Evolutionary conservation across 306 rosid genomes (phyloP).

Genomic region (Quercus ilex): DNA sequence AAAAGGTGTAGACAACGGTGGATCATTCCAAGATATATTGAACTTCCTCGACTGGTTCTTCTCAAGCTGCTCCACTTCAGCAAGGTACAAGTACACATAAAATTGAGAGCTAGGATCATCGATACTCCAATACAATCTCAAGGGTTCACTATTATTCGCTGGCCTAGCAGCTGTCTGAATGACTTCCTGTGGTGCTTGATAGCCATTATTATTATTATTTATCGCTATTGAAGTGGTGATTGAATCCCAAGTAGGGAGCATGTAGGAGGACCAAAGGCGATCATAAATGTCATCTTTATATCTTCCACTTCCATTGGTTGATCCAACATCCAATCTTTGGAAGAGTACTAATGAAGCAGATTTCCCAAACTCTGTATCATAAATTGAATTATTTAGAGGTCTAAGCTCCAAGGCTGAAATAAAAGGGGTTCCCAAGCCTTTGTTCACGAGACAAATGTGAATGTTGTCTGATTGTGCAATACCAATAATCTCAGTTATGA

Average conservation of each 20-base stretch:
- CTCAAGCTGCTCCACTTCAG: slow-evolving; percentile 49
- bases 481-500: slow-evolving; percentile 44
- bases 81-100: slow-evolving; percentile 48
- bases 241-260: slow-evolving; percentile 45
- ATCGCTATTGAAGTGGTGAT: slow-evolving; percentile 32
- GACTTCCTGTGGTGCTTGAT: slow-evolving; percentile 51
- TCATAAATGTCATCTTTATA: slow-evolving; percentile 61
- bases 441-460: slow-evolving; percentile 57
- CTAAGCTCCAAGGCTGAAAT: slow-evolving; percentile 69
- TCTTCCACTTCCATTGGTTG: slow-evolving; percentile 46
- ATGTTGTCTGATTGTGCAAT: slow-evolving; percentile 28
- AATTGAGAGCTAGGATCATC: slow-evolving; percentile 32
- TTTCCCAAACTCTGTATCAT: slow-evolving; percentile 41
- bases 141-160: slow-evolving; percentile 27
- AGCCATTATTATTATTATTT: slow-evolving; percentile 38
- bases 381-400: slow-evolving; percentile 47
- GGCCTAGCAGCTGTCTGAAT: slow-evolving; percentile 49
- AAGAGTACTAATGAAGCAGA: slow-evolving; percentile 46
- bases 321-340: slow-evolving; percentile 49
- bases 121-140: slow-evolving; percentile 53
- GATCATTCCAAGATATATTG: slow-evolving; percentile 57
- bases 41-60: slow-evolving; percentile 50
- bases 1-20: slow-evolving; percentile 38
- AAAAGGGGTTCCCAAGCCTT: slow-evolving; percentile 65
- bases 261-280: slow-evolving; percentile 46